Base-by-base conservation (phyloP, 768 basidiomycete species). In the Filobasidium floriforme region DNA sequence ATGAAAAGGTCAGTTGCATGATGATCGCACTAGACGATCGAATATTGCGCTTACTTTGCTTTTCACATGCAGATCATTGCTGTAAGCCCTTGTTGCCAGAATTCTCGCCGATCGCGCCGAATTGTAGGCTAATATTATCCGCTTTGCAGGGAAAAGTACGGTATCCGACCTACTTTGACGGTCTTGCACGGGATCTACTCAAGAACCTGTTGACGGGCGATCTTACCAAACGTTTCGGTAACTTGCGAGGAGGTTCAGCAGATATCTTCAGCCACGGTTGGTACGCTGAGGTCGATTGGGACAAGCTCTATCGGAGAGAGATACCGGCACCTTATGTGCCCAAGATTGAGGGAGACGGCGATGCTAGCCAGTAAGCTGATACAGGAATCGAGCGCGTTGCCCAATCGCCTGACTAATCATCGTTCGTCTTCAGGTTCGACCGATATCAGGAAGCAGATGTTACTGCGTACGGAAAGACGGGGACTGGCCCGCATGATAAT, bases 291-390 rank as follows among this genome's bases (percentile, higher is more conserved):
- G 92, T 97, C 24, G 88, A 91, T 70, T 97, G 92, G 92, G 83
- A 84, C 59, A 87, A 86, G 79, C 79, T 97, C 62, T 84, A 83
- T 72, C 82, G 83, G 59, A 82, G 91, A 71, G 91, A 97, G 73
- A 97, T 99, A 63, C 89, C 89, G 15, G 97, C 96, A 26, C 96
- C 96, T 1, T 99, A 96, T 80, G 81, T 97, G 60, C 96, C 96
- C 14, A 88, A 88, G 76, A 91, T 97, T 59, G 84, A 81, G 41
- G 88, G 91, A 10, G 96, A 97, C 12, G 96, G 96, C 0, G 96
- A 99, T 78, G 89, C 94, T 6, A 92, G 89, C 85, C 81, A 82
- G 79, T 82, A 57, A 74, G 80, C 79, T 9, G 24, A 44, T 18
- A 11, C 4, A 19, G 46, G 46, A 12, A 24, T 18, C 19, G 15